Base-by-base conservation (phyloP, 2,329 filamentous ascomycete genomes). In the Endocalyx cinctus region DNA sequence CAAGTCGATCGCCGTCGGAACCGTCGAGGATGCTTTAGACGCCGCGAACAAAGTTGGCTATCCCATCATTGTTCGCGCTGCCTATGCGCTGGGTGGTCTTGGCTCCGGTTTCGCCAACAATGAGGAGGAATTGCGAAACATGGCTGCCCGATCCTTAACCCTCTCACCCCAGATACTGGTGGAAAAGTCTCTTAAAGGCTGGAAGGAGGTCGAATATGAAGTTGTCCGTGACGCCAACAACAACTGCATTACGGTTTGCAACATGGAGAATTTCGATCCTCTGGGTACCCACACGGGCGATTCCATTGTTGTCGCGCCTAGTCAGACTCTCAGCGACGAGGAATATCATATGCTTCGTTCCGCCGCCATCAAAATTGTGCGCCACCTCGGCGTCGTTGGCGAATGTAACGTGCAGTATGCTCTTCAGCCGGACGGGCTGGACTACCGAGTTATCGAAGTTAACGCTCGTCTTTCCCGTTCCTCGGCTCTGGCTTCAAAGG, bases 331-430 rank as follows among this genome's bases (percentile, higher is more conserved):
- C 55, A 94, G 86, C 55, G 92, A 98, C 52, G 92, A 97, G 70
- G 92, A 98, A 65, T 98, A 97, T 63, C 89, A 98, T 72, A 97
- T 98, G 92, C 86, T 98, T 50, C 87, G 92, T 54, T 87, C 88
- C 26, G 89, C 92, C 43, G 87, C 92, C 29, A 96, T 97, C 72
- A 97, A 97, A 74, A 96, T 98, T 55, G 86, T 98, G 52, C 84
- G 92, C 44, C 92, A 98, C 64, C 74, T 98, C 46, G 90, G 90
- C 48, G 92, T 98, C 31, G 90, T 97, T 29, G 92, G 92, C 62
- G 92, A 98, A 70, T 98, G 92, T 67, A 98, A 98, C 62, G 89
- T 96, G 20, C 90, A 97, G 66, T 98, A 98, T 63, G 89, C 89
- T 45, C 78, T 98, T 43, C 88, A 96, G 64, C 92, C 92, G 12